A percentile compares a stretch with the other conserved stretches of the same genome.
Evolutionary conservation across 1,139 yeast genomes (phyloP).

Genomic region (Yamadazyma epiphylla): DNA sequence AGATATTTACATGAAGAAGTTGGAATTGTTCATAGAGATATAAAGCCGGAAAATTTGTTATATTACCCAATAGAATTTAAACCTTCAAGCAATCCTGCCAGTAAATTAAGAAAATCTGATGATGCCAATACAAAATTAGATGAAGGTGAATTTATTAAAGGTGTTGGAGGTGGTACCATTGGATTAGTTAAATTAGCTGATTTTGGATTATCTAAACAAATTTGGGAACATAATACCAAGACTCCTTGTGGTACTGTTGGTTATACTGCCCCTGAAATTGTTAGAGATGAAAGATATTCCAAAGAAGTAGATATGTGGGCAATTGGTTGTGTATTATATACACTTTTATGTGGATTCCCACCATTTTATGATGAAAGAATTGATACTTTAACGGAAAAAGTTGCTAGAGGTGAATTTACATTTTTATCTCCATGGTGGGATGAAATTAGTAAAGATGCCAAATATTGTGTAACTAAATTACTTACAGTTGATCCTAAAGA

Average conservation of each 20-base stretch:
- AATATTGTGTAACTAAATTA: conserved; percentile 65
- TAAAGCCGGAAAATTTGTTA: conserved; percentile 53
- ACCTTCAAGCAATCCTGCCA: conserved; percentile 34
- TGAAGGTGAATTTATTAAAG: conserved; percentile 47
- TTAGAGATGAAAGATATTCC: conserved; percentile 54
- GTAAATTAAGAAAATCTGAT: conserved; percentile 42
- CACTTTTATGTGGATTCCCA: conserved; percentile 59
- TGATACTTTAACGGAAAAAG: conserved; percentile 54
- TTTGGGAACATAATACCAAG: conserved; percentile 56
- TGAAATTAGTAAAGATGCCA: conserved; percentile 52
- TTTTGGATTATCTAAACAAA: conserved; percentile 55
- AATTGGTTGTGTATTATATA: conserved; percentile 57
- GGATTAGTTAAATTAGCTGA: conserved; percentile 54
- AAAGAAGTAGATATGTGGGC: conserved; percentile 66
- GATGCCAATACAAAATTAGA: conserved; percentile 46
- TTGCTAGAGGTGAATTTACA: conserved; percentile 55
- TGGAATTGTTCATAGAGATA: conserved; percentile 56
- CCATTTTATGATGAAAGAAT: conserved; percentile 59
- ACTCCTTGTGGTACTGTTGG: conserved; percentile 67
- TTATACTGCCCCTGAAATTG: conserved; percentile 61
- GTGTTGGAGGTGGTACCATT: conserved; percentile 50
- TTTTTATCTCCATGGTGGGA: conserved; percentile 65
- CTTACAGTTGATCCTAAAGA: conserved; percentile 78
- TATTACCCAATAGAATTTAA: conserved; percentile 59
- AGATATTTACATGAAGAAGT: conserved; percentile 53